Evolutionary conservation across 805 yeast species (phyloP), one percentile per base, ranked within the genome.

Genomic region (Blastobotrys americana): DNA sequence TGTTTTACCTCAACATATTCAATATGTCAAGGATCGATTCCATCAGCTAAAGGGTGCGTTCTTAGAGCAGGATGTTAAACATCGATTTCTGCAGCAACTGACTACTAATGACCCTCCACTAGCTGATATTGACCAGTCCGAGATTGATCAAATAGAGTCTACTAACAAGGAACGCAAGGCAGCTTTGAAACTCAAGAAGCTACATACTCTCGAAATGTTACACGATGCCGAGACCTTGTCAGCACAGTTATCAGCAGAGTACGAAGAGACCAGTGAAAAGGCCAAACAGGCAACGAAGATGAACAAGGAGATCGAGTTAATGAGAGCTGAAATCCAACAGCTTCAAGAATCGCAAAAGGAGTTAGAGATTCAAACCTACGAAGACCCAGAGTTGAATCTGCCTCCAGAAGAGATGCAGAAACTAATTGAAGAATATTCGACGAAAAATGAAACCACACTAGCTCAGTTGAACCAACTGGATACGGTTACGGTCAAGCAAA

Each of bases 41-140:
- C 71, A 74, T 15, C 72, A 80, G 46, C 64, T 82, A 35, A 78
- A 80, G 53, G 80, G 80, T 49, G 73, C 79, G 45, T 83, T 78
- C 55, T 58, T 81, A 35, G 90, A 83, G 57, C 84, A 81, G 54
- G 88, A 81, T 50, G 73, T 87, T 3, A 75, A 83, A 49, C 84
- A 81, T 51, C 73, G 76, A 58, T 82, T 83, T 59, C 63, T 83
- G 31, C 63, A 83, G 31, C 65, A 68, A 21, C 63, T 82, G 6
- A 64, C 77, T 9, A 67, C 61, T 43, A 58, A 61, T 44, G 53
- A 63, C 28, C 54, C 57, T 1, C 42, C 48, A 28, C 49, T 53
- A 23, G 31, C 31, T 8, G 31, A 25, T 8, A 55, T 67, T 13
- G 63, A 61, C 22, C 65, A 58, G 16, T 55, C 51, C n/a, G 73